Evolutionary conservation across 108 stramenopile genomes (phyloP), one percentile per base, ranked within the genome.

Genomic region (Skeletonema menzelii): DNA sequence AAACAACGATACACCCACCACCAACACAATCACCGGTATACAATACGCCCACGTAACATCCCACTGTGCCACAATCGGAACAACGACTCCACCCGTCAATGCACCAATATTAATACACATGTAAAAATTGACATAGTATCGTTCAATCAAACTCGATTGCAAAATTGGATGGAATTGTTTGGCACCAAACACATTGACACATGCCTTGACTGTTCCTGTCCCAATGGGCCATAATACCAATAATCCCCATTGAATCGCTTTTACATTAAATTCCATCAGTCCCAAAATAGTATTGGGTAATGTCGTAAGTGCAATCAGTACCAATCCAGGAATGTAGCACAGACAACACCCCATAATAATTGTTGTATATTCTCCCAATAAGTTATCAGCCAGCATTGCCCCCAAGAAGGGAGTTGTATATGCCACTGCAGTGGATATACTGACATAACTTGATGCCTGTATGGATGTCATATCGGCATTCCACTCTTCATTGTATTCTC

Each of bases 91-190:
- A 30, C 94, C 94, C 26, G 85, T 79, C 72, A 95, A 67, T 10
- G 94, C 94, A 1, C 94, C 94, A 56, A 93, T 84, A 65, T 95
- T 95, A 71, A 95, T 95, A 67, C 85, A 90, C 90, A 91, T 92
- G 87, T 95, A 95, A 63, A 93, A 95, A 38, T 90, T 89, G 40
- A 95, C 91, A 57, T 95, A 95, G 61, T 91, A 95, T 2, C 84
- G 69, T 63, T 90, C 88, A 65, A 95, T 91, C 73, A 87, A 58
- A 3, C 85, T 76, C 8, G 86, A 85, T 69, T 95, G 94, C 68
- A 95, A 62, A 15, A 93, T 64, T 0, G 94, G 94, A 79, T 95
- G 94, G 74, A 88, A 93, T 67, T 95, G 94, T 47, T 89, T 91
- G 34, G 94, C 94, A 17, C 94, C 94, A 76, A 95, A 91, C 2